These are phyloP conservation scores for Aspergillus tamarii DNA, from an alignment of 2,329 filamentous ascomycete species.

Conservation along the genomic window DNA sequence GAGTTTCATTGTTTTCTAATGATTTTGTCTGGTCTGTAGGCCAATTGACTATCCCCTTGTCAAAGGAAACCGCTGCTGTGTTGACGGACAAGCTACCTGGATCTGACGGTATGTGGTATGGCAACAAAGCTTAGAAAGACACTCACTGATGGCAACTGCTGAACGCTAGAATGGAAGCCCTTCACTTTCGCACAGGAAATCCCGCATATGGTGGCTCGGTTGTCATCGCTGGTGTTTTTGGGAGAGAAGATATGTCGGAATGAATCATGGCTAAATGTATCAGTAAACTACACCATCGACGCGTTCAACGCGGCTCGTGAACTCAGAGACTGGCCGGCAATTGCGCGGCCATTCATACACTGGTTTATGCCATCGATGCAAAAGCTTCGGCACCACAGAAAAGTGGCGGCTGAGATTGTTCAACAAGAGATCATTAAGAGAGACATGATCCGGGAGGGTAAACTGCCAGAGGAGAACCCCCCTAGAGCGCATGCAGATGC, in stretches of 20 bases:
- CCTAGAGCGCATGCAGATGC: slow-evolving; percentile 26
- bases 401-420: slow-evolving; percentile 41
- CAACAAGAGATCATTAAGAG: slow-evolving; percentile 31
- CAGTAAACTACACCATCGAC: slow-evolving; percentile 26
- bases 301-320: slow-evolving; percentile 32
- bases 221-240: slow-evolving; percentile 59
- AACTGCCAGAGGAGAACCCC: slow-evolving; percentile 20
- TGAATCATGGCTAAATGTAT: slow-evolving; percentile 56
- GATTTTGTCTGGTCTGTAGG: slow-evolving; percentile 16
- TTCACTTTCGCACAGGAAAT: slow-evolving; percentile 58
- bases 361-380: slow-evolving; percentile 49
- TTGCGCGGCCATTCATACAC: slow-evolving; percentile 49
- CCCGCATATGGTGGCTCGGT: slow-evolving; percentile 55
- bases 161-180: slow-evolving; percentile 54
- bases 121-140: neutral
- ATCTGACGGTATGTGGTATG: slow-evolving; percentile 27
- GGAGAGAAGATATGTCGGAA: slow-evolving; percentile 55
- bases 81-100: slow-evolving; percentile 28
- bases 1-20: neutral
- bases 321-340: slow-evolving; percentile 48
- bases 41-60: slow-evolving; percentile 30
- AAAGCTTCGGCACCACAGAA: slow-evolving; percentile 42
- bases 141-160: neutral
- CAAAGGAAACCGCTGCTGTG: slow-evolving; percentile 28
- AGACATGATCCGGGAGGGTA: slow-evolving; percentile 24